Conservation (phyloP, 768 basidiomycete species). For the Steccherinum ochraceum region DNA sequence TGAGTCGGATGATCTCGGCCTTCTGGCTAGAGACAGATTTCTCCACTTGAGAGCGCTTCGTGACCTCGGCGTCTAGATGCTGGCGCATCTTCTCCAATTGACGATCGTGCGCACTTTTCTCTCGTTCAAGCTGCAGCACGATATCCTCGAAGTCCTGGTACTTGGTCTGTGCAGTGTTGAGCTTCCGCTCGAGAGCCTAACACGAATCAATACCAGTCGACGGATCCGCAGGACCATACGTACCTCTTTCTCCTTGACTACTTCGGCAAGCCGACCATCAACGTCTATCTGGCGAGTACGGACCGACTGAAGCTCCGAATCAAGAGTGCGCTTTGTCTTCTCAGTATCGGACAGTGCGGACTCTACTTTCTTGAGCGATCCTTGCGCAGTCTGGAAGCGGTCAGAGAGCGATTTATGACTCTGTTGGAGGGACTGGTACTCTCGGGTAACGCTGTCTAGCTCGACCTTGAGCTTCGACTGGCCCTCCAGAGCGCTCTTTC, state of each 20-base stretch:
- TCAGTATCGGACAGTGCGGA: conserved; percentile 50
- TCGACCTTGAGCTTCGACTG: conserved; percentile 76
- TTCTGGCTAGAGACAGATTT: conserved; percentile 55
- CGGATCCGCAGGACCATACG: conserved; percentile 12
- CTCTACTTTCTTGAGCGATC: conserved; percentile 44
- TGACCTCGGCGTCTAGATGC: conserved; percentile 67
- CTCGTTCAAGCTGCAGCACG: conserved; percentile 76
- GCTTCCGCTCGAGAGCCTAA: conserved; percentile 73
- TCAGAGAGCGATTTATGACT: conserved; percentile 63
- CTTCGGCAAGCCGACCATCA: conserved; percentile 58
- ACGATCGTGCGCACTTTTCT: conserved; percentile 65
- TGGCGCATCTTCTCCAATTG: conserved; percentile 66
- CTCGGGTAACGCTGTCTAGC: conserved; percentile 54
- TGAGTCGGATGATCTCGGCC: conserved; percentile 58
- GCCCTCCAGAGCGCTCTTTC: conserved; percentile 51
- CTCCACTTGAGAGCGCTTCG: conserved; percentile 73
- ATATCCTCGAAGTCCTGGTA: conserved; percentile 87
- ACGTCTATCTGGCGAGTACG: conserved; percentile 62
- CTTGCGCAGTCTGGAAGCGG: conserved; percentile 46
- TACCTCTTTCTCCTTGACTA: conserved; percentile 70
- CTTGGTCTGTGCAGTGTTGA: conserved; percentile 65
- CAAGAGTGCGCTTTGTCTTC: conserved; percentile 58
- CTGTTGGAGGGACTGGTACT: conserved; percentile 52
- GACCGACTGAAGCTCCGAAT: conserved; percentile 69
- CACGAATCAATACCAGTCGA: conserved; percentile 1